Percentiles rank a stretch among this genome's conserved stretches.
phyloP scores from a whole-genome alignment of 371 early-diverging fungal genomes.

The Apophysomyces elegans region DNA sequence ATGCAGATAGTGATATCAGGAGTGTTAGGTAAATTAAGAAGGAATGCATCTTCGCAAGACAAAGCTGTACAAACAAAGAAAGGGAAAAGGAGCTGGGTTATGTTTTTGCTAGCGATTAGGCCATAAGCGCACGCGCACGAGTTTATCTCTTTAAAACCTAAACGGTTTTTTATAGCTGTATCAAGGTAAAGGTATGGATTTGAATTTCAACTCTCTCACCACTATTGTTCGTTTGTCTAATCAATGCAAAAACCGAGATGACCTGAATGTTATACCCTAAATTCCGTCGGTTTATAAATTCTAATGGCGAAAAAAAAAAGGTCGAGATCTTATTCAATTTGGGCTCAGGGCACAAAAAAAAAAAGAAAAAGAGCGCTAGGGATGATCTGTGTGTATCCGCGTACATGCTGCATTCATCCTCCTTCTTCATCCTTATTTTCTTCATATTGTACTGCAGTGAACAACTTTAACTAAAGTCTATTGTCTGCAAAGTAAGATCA shows the following conservation, averaged over 20 bases:
- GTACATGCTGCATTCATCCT: too few relatives aligned
- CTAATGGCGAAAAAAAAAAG: not conserved
- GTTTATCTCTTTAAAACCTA: not conserved
- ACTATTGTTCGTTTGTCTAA: not conserved
- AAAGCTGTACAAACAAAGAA: too few relatives aligned
- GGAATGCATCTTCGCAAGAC: not conserved
- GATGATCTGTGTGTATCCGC: too few relatives aligned
- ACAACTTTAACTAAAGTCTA: too few relatives aligned
- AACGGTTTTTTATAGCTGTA: not conserved
- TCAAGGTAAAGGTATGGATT: conserved; percentile 7
- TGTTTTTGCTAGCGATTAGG: not conserved
- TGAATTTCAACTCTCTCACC: not conserved
- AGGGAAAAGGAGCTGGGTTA: too few relatives aligned
- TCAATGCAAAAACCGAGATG: not conserved
- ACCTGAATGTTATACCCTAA: not conserved
- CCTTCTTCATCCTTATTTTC: too few relatives aligned
- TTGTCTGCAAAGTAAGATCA: too few relatives aligned
- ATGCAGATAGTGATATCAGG: not conserved
- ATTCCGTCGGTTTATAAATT: conserved; percentile 10
- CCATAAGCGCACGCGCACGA: conserved; percentile 3
- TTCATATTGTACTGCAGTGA: too few relatives aligned
- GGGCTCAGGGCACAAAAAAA: too few relatives aligned
- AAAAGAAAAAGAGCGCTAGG: too few relatives aligned
- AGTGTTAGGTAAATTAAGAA: not conserved
- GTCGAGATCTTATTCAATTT: too few relatives aligned